Conservation (phyloP, 176 grass and related monocot species). For the Lolium multiflorum region DNA sequence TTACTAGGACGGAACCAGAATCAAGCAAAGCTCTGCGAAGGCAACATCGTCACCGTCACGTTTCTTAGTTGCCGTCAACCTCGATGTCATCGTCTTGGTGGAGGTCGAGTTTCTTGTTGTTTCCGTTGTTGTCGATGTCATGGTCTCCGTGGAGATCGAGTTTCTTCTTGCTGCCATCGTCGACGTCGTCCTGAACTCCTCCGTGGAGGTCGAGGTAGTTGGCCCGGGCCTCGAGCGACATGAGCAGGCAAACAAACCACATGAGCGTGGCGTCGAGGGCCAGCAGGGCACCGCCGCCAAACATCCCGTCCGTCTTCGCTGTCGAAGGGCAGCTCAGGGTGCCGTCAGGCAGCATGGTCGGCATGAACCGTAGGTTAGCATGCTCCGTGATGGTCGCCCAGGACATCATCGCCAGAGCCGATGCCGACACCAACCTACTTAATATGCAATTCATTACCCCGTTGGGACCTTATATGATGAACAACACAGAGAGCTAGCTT, state of each 20-base stretch:
- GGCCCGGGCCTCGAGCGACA: constrained; percentile 54
- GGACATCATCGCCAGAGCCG: constrained; percentile 44
- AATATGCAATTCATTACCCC: not conserved
- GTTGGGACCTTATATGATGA: not conserved
- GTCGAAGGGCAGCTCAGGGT: constrained; percentile 45
- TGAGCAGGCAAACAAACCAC: constrained; percentile 67
- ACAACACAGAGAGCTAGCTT: no score
- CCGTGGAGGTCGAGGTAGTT: constrained; percentile 47
- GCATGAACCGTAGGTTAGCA: constrained; percentile 45
- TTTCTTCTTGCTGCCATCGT: not conserved
- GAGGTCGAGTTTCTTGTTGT: no score
- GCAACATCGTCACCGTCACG: not conserved
- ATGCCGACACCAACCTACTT: constrained; percentile 43
- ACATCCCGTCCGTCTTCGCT: constrained; percentile 49
- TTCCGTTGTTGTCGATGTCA: not conserved
- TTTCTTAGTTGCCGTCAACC: no score
- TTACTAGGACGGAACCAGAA: not conserved
- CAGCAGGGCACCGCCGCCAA: constrained; percentile 62
- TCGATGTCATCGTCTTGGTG: no score
- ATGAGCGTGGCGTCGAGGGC: constrained; percentile 65
- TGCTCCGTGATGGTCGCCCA: constrained; percentile 52
- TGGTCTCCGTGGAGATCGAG: constrained; percentile 25
- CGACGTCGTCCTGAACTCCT: constrained; percentile 16
- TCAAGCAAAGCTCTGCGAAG: not conserved
- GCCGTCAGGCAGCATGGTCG: not conserved